phyloP scores from a whole-genome alignment of 768 basidiomycete species.

The Collybiopsis confluens region DNA sequence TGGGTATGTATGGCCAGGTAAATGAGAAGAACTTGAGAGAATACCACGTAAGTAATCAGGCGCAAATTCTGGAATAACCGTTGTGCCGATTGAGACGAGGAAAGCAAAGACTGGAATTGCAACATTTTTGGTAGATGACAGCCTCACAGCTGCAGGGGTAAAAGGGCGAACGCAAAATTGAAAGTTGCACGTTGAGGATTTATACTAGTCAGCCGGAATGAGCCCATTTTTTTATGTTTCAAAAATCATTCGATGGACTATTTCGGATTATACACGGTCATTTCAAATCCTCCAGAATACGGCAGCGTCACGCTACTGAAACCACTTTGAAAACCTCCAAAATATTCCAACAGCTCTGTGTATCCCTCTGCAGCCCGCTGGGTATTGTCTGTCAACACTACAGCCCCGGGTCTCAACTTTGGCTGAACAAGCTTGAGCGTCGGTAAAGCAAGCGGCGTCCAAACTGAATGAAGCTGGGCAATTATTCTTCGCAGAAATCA shows the following conservation, averaged over 20 bases:
- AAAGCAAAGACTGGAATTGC: too few relatives aligned
- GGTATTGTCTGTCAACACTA: not conserved
- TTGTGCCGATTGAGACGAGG: too few relatives aligned
- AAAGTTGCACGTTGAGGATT: too few relatives aligned
- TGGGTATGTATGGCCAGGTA: too few relatives aligned
- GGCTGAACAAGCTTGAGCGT: constrained; percentile 8
- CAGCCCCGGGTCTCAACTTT: constrained; percentile 3
- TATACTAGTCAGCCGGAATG: too few relatives aligned
- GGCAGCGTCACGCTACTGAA: not conserved
- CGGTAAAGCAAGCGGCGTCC: constrained; percentile 9
- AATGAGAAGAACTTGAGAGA: too few relatives aligned
- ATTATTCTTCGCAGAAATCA: not conserved
- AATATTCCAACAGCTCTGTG: constrained; percentile 1
- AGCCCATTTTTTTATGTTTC: not conserved
- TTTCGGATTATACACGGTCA: not conserved
- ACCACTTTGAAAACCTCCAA: not conserved
- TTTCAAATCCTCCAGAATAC: constrained; percentile 5
- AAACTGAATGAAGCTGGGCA: not conserved
- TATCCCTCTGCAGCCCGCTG: not conserved
- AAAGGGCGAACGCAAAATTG: too few relatives aligned
- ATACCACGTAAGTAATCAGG: too few relatives aligned
- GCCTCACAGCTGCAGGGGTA: too few relatives aligned
- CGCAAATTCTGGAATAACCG: too few relatives aligned
- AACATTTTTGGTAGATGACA: too few relatives aligned
- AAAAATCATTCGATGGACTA: not conserved